Percentiles rank a stretch among this genome's conserved stretches.
phyloP scores from a whole-genome alignment of 2,329 filamentous ascomycete species.

The Ploettnerulaceae sp. region DNA sequence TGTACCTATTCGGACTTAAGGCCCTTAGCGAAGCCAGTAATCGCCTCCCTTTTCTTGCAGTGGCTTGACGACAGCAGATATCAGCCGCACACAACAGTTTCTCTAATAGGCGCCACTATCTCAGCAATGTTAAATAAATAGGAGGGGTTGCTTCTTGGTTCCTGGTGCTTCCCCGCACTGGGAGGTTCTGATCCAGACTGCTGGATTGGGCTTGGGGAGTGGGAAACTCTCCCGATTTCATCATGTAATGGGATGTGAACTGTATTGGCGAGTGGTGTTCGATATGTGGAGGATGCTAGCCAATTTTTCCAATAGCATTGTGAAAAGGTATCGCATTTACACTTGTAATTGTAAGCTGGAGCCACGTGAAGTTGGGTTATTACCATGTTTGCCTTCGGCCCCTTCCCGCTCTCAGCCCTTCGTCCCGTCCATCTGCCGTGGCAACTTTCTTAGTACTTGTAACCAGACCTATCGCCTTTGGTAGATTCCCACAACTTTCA shows the following conservation, averaged over 20 bases:
- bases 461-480: not conserved
- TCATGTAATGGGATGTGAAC: not conserved
- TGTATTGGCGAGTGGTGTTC: not conserved
- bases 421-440: not conserved
- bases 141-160: not conserved
- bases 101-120: too few relatives aligned
- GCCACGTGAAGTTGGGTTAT: not conserved
- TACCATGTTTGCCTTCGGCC: not conserved
- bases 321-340: not conserved
- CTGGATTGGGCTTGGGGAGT: too few relatives aligned
- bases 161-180: slow-evolving; percentile 2
- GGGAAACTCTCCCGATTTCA: too few relatives aligned
- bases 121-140: too few relatives aligned
- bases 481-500: not conserved
- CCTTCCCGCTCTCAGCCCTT: not conserved
- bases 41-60: too few relatives aligned
- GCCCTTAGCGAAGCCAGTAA: too few relatives aligned
- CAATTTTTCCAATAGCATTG: not conserved
- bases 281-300: not conserved
- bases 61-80: too few relatives aligned
- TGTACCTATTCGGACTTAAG: too few relatives aligned
- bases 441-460: not conserved
- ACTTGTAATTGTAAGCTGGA: not conserved
- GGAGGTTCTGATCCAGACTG: not conserved
- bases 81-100: too few relatives aligned